A percentile compares a stretch with the other conserved stretches of the same genome.
These are phyloP conservation scores for Berberis thunbergii DNA, from an alignment of 164 flowering plant genomes.

Conservation along the genomic window DNA sequence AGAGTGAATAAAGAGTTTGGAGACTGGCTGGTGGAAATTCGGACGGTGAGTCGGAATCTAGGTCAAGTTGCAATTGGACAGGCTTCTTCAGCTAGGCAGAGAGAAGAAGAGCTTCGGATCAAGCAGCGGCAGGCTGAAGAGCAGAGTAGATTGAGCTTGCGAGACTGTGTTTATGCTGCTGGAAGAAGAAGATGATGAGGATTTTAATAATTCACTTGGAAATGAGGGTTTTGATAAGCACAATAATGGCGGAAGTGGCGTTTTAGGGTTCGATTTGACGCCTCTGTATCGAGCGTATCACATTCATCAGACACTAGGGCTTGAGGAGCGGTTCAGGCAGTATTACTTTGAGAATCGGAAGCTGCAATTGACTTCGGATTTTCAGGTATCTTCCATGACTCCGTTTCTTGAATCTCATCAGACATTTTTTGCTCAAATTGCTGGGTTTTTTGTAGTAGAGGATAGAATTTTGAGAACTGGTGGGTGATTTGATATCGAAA, in stretches of 20 bases:
- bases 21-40: constrained; percentile 94
- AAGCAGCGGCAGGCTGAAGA: constrained; percentile 97
- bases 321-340: constrained; percentile 77
- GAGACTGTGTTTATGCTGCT: constrained; percentile 83
- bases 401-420: constrained; percentile 99
- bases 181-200: constrained; percentile 66
- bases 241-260: constrained; percentile 14
- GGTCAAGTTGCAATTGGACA: constrained; percentile 95
- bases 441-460: constrained; percentile 93
- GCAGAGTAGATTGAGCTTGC: constrained; percentile 72
- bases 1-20: constrained; percentile 75
- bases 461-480: constrained; percentile 87
- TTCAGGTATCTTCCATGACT: constrained; percentile 98
- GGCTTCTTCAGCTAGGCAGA: constrained; percentile 78
- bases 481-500: constrained; percentile 71
- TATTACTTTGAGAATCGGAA: constrained; percentile 89
- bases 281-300: constrained; percentile 83
- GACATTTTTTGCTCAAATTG: constrained; percentile 94
- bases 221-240: constrained; percentile 20
- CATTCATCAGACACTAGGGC: constrained; percentile 80
- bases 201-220: constrained; percentile 25
- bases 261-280: constrained; percentile 74
- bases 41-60: constrained; percentile 72
- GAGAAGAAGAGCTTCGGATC: constrained; percentile 87
- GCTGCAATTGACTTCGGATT: constrained; percentile 91